These are phyloP conservation scores for Teunomyces atbi DNA, from an alignment of 805 yeast genomes.

Conservation along the genomic window DNA sequence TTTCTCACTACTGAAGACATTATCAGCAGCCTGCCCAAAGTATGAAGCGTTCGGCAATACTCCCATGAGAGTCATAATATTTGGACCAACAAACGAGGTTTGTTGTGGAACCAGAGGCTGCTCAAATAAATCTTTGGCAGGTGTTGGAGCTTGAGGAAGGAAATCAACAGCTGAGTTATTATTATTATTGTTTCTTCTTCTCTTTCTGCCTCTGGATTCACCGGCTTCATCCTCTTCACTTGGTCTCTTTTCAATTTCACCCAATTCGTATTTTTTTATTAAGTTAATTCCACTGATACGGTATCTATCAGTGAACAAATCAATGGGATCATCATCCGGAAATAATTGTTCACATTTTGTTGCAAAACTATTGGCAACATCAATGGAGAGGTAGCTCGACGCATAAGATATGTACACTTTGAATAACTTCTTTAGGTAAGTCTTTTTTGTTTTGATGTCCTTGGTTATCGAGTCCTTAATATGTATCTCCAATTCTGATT, in stretches of 20 bases:
- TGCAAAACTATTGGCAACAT: constrained; percentile 65
- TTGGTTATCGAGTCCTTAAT: constrained; percentile 34
- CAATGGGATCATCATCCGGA: constrained; percentile 53
- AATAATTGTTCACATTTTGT: constrained; percentile 63
- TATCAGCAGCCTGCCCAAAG: constrained; percentile 46
- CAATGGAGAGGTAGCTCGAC: constrained; percentile 64
- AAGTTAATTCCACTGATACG: constrained; percentile 36
- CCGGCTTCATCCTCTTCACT: constrained; percentile 19
- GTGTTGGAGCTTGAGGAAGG: background rate
- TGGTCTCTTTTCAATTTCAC: constrained; percentile 20
- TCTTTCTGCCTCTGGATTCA: constrained; percentile 10
- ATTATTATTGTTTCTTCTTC: constrained; percentile 3
- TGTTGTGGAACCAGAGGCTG: constrained; percentile 7
- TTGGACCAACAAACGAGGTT: constrained; percentile 11
- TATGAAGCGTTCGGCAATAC: constrained; percentile 58
- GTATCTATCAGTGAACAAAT: constrained; percentile 38
- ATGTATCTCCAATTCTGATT: constrained; percentile 41
- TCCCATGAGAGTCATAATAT: constrained; percentile 13
- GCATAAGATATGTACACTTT: constrained; percentile 64
- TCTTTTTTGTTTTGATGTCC: constrained; percentile 23
- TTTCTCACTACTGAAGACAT: constrained; percentile 53
- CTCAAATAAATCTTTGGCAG: background rate
- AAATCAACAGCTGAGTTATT: background rate
- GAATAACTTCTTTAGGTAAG: constrained; percentile 29
- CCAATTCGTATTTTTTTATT: constrained; percentile 37